Evolutionary conservation across 768 basidiomycete genomes (phyloP), one percentile per base, ranked within the genome.

Genomic region (Hygrophorus pudorinus): DNA sequence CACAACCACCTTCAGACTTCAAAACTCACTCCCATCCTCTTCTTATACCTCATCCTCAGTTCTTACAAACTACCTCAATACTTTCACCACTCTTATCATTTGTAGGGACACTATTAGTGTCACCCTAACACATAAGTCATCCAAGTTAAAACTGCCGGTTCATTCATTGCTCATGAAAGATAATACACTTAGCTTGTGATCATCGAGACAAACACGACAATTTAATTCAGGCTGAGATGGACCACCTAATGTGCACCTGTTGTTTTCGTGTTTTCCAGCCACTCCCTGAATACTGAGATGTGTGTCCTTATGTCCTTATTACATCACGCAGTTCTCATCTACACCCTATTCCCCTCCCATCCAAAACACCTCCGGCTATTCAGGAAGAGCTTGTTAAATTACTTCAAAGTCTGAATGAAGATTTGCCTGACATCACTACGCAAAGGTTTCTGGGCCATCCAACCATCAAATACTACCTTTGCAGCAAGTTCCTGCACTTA

Each of bases 371-470:
- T n/a, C n/a, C n/a, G n/a, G n/a, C n/a, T n/a, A n/a, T 59, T 2
- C 42, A 44, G 1, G 34, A 11, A 10, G n/a, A 48, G 8, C 20
- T 58, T 2, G 34, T 48, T 6, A 24, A 36, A 6, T 40, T 59
- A 1, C 41, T 59, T 2, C 10, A 36, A 5, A 27, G 18, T 2
- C 11, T 56, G 2, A 45, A 32, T 0, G 34, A 49, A 11, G 53
- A 53, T 21, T 39, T 62, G 2, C 46, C 58, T 0, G 58, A 62
- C 34, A 37, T 60, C 1, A 62, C 59, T 1, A 52, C 53, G 0
- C 45, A 56, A 2, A 31, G 44, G 1, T 54, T 62, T 27, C 30
- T 62, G 0, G 41, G 52, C 1, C 56, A 62, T 38, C 53, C 59
- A 5, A 27, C 48, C 1, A 36, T 53, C 4, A 41, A 48, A 20